A percentile compares a stretch with the other conserved stretches of the same genome.
Evolutionary conservation across 352 stramenopile species (phyloP).

Genomic region (Peronosclerospora sorghi): DNA sequence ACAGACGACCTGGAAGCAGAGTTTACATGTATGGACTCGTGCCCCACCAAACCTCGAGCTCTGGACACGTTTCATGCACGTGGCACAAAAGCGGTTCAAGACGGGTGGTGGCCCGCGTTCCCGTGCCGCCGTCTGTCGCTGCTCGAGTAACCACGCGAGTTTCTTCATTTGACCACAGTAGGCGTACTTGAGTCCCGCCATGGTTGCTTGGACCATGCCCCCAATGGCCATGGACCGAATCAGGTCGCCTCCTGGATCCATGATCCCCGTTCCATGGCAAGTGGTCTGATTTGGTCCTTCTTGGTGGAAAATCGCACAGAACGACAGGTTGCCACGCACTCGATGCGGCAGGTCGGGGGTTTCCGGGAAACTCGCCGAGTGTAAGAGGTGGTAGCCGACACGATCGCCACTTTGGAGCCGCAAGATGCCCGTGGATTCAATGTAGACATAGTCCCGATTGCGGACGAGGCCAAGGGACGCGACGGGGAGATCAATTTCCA

Average conservation of each 20-base stretch:
- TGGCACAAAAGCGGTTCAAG: neutral
- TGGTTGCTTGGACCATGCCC: too few species aligned
- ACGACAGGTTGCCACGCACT: constrained; percentile 33
- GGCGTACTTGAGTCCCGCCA: constrained; percentile 11
- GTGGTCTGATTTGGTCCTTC: constrained; percentile 29
- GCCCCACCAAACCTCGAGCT: neutral
- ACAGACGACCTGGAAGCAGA: too few species aligned
- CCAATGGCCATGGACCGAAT: constrained; percentile 5
- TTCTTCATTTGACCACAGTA: constrained; percentile 31
- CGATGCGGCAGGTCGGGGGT: constrained; percentile 30
- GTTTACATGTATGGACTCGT: too few species aligned
- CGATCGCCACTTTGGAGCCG: constrained; percentile 15
- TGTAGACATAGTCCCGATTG: too few species aligned
- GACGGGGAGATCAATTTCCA: constrained; percentile 34
- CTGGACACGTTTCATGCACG: neutral
- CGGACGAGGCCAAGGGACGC: constrained; percentile 27
- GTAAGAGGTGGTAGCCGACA: too few species aligned
- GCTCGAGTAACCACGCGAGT: constrained; percentile 2
- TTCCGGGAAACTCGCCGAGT: constrained; percentile 26
- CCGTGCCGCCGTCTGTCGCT: neutral
- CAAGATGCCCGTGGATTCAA: constrained; percentile 20
- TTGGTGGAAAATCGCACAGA: constrained; percentile 34
- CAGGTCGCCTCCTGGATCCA: constrained; percentile 21
- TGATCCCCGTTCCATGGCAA: too few species aligned
- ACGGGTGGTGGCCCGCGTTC: neutral